Evolutionary conservation across 441 rosid genomes (phyloP).

Genomic region (Croton laevigatus): DNA sequence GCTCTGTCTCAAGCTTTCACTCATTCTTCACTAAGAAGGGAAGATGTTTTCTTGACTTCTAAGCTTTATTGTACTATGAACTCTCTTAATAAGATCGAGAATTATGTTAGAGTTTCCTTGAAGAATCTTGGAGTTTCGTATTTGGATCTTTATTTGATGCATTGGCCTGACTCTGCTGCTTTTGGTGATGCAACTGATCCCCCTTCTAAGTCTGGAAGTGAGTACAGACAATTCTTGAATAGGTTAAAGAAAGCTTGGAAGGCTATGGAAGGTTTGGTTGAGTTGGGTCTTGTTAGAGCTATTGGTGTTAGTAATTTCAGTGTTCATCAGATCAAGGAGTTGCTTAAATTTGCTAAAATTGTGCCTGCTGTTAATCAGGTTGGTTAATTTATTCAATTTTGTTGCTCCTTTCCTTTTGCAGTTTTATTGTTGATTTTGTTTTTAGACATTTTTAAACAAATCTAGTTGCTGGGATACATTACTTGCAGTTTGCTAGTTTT

Average conservation of each 20-base stretch:
- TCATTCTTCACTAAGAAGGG: slow-evolving; percentile 38
- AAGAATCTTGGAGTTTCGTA: slow-evolving; percentile 54
- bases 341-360: slow-evolving; percentile 54
- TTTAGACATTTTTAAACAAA: neutral
- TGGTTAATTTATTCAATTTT: slow-evolving; percentile 8
- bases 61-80: slow-evolving; percentile 58
- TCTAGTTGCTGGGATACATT: neutral
- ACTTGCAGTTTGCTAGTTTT: neutral
- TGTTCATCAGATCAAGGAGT: slow-evolving; percentile 53
- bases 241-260: slow-evolving; percentile 61
- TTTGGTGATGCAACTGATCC: slow-evolving; percentile 67
- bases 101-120: slow-evolving; percentile 53
- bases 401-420: neutral
- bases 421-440: neutral
- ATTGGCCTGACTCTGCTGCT: slow-evolving; percentile 57
- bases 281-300: slow-evolving; percentile 50
- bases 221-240: slow-evolving; percentile 49
- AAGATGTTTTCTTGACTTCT: slow-evolving; percentile 56
- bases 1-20: slow-evolving; percentile 47
- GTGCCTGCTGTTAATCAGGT: slow-evolving; percentile 67
- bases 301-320: slow-evolving; percentile 58
- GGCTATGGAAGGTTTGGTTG: slow-evolving; percentile 56
- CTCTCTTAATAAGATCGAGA: slow-evolving; percentile 60
- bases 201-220: slow-evolving; percentile 50
- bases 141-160: slow-evolving; percentile 62